Evolutionary conservation across 495 filamentous ascomycete species (phyloP).

Genomic region (Tetracladium setigerum): DNA sequence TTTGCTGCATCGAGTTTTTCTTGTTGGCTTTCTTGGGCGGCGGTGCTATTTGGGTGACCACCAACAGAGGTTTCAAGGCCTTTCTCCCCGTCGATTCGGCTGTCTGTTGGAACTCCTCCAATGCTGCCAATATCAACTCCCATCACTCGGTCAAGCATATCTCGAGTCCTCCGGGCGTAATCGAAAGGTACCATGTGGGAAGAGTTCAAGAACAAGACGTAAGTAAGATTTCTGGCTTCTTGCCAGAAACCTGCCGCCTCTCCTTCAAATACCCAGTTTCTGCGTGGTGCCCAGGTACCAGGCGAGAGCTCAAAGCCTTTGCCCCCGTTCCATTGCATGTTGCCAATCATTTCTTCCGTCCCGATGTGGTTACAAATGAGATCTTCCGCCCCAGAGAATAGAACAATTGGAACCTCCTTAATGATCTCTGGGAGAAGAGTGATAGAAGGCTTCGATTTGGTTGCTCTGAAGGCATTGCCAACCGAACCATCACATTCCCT

Average conservation of each 20-base stretch:
- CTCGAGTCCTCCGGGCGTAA: conserved; percentile 73
- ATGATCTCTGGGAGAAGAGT: conserved; percentile 71
- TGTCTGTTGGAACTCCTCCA: conserved; percentile 77
- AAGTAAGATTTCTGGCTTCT: conserved; percentile 88
- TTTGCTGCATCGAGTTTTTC: conserved; percentile 73
- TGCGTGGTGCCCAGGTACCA: conserved; percentile 83
- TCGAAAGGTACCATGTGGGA: conserved; percentile 98
- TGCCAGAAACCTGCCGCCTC: conserved; percentile 89
- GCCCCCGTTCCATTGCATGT: conserved; percentile 85
- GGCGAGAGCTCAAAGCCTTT: conserved; percentile 86
- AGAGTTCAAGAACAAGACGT: conserved; percentile 90
- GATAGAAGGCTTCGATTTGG: conserved; percentile 63
- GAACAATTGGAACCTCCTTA: conserved; percentile 62
- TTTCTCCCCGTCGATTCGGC: conserved; percentile 85
- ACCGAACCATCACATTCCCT: conserved; percentile 83
- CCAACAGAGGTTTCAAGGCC: conserved; percentile 79
- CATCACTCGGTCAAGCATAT: conserved; percentile 98
- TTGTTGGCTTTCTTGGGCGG: conserved; percentile 63
- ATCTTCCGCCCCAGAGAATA: conserved; percentile 92
- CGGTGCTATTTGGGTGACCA: conserved; percentile 73
- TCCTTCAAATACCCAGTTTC: conserved; percentile 92
- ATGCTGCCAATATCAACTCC: conserved; percentile 88
- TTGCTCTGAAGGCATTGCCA: conserved; percentile 54
- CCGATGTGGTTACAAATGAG: conserved; percentile 96
- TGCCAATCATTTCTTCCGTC: conserved; percentile 84